Evolutionary conservation across 345 rosid species (phyloP).

Genomic region (Populus simonii): DNA sequence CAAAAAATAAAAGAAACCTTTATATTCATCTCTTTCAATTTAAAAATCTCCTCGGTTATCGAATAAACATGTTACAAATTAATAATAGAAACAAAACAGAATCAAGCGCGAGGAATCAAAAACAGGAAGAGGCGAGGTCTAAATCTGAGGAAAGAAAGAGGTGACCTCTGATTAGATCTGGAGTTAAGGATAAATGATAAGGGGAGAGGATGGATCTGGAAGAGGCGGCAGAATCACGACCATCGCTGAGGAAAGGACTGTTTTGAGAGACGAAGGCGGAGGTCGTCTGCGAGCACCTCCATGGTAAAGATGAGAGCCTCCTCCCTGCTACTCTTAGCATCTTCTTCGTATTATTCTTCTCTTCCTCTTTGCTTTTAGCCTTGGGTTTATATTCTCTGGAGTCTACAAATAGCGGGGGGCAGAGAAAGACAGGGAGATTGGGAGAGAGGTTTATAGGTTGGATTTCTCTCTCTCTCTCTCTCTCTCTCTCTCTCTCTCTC

Average conservation of each 20-base stretch:
- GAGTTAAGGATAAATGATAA: conserved; percentile 21
- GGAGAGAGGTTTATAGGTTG: neutral
- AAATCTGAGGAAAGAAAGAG: neutral
- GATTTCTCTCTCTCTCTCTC: too few species aligned
- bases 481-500: neutral
- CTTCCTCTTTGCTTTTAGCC: neutral
- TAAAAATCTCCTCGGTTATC: neutral
- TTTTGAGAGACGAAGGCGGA: conserved; percentile 35
- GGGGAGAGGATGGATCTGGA: conserved; percentile 39
- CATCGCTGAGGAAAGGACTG: conserved; percentile 25
- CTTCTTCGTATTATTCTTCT: conserved; percentile 20
- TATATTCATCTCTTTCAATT: neutral
- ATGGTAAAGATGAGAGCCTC: conserved; percentile 54
- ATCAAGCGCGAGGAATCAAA: neutral
- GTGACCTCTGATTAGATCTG: conserved; percentile 56
- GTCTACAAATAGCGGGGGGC: neutral
- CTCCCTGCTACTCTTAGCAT: conserved; percentile 79
- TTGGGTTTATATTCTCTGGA: neutral
- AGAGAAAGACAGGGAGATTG: neutral
- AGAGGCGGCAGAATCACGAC: conserved; percentile 13
- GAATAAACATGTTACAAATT: neutral
- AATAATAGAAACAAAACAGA: neutral
- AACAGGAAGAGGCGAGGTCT: neutral
- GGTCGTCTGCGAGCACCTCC: conserved; percentile 40
- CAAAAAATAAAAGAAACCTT: neutral